phyloP scores from a whole-genome alignment of 148 eudicot genomes.

The Silene conica region DNA sequence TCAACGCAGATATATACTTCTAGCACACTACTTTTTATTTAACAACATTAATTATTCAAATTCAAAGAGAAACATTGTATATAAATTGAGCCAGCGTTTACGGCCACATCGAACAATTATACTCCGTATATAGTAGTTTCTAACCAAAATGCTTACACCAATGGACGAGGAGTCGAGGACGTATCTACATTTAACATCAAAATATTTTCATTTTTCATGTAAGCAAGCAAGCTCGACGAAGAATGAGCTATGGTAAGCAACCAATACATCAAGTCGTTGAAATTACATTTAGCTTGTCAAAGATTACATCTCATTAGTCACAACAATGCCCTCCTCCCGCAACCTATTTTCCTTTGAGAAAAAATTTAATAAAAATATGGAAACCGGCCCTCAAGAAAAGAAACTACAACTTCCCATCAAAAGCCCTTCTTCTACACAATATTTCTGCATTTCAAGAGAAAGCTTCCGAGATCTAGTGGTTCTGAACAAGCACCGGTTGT shows the following conservation, averaged over 20 bases:
- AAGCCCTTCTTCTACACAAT: slow-evolving; percentile 5
- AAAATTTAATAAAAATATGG: slow-evolving; percentile 8
- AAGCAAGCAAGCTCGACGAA: not conserved
- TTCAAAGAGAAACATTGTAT: too few relatives aligned
- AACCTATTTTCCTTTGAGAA: slow-evolving; percentile 15
- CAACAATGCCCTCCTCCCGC: slow-evolving; percentile 16
- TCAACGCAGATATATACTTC: too few relatives aligned
- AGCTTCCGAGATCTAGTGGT: not conserved
- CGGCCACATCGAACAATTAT: too few relatives aligned
- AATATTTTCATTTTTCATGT: not conserved
- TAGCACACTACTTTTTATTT: too few relatives aligned
- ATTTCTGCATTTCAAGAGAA: slow-evolving; percentile 7
- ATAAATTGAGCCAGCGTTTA: too few relatives aligned
- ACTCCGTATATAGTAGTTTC: too few relatives aligned
- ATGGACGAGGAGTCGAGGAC: not conserved
- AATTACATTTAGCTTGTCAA: slow-evolving; percentile 20
- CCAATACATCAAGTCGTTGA: not conserved
- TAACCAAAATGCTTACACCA: too few relatives aligned
- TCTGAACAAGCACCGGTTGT: slow-evolving; percentile 6
- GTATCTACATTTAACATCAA: not conserved
- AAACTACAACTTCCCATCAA: slow-evolving; percentile 17
- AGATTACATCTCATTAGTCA: slow-evolving; percentile 11
- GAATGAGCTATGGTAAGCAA: not conserved
- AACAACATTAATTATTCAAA: too few relatives aligned
- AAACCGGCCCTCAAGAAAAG: slow-evolving; percentile 15